These are phyloP conservation scores for Hyparrhenia diplandra DNA, from an alignment of 176 grass and related monocot genomes.

Conservation along the genomic window DNA sequence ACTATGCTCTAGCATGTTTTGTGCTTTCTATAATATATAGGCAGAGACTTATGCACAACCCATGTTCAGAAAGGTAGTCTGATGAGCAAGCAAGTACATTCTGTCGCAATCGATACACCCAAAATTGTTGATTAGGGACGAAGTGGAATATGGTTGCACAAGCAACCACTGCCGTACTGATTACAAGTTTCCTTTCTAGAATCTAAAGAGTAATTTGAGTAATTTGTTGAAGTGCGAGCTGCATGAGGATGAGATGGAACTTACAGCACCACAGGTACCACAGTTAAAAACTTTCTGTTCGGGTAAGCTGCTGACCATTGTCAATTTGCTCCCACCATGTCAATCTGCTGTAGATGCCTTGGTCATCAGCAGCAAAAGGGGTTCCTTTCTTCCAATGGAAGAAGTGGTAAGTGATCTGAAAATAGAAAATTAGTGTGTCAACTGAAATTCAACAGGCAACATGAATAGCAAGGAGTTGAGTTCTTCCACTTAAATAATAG, in stretches of 20 bases:
- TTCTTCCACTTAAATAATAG: too few species aligned
- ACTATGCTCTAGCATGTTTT: neutral
- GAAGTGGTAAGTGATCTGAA: slow-evolving; percentile 56
- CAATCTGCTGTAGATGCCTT: slow-evolving; percentile 56
- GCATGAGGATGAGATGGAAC: slow-evolving; percentile 9
- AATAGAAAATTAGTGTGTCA: neutral
- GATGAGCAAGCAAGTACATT: neutral
- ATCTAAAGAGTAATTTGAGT: neutral
- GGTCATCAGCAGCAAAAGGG: slow-evolving; percentile 63
- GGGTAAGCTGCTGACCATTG: slow-evolving; percentile 55
- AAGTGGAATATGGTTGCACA: neutral
- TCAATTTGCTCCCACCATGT: slow-evolving; percentile 74
- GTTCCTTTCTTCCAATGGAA: slow-evolving; percentile 72
- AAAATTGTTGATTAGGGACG: neutral
- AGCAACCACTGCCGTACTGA: neutral
- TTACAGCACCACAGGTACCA: slow-evolving; percentile 60
- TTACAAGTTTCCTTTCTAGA: neutral
- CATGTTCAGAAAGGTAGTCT: neutral
- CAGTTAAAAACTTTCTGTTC: slow-evolving; percentile 63
- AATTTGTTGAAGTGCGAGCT: neutral
- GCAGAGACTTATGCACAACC: neutral
- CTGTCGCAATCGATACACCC: neutral
- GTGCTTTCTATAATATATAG: neutral
- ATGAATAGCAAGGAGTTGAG: neutral
- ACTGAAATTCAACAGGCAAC: neutral